These are phyloP conservation scores for Penicillium turbatum DNA, from an alignment of 495 filamentous ascomycete species.

Conservation along the genomic window DNA sequence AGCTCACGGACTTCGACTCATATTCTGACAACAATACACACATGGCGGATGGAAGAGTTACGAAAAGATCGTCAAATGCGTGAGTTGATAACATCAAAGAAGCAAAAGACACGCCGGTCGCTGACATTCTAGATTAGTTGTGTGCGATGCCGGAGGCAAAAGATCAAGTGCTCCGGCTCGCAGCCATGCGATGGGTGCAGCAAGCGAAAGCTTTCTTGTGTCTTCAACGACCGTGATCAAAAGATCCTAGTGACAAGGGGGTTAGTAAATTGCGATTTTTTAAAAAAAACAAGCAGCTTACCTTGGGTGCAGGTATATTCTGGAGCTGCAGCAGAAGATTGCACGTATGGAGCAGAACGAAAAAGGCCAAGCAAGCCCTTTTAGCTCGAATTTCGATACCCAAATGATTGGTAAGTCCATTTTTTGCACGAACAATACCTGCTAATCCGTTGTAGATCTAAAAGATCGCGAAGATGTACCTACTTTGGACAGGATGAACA, in stretches of 20 bases:
- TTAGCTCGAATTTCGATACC: conserved; percentile 12
- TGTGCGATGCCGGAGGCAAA: conserved; percentile 42
- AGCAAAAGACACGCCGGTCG: no score
- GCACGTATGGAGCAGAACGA: conserved; percentile 24
- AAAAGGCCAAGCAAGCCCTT: conserved; percentile 10
- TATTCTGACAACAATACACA: neutral
- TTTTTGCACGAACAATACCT: neutral
- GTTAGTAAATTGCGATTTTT: conserved; percentile 13
- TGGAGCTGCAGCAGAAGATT: conserved; percentile 35
- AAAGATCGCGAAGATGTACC: conserved; percentile 16
- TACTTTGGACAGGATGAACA: conserved; percentile 6
- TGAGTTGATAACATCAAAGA: conserved; percentile 11
- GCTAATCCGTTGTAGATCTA: conserved; percentile 14
- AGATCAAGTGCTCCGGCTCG: conserved; percentile 43
- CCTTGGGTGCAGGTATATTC: conserved; percentile 29
- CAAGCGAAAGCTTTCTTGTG: conserved; percentile 39
- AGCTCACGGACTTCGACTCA: no score
- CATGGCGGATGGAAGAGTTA: conserved; percentile 25
- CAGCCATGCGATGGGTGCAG: conserved; percentile 41
- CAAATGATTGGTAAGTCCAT: neutral
- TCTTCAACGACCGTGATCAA: conserved; percentile 40
- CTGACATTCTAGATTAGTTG: conserved; percentile 24
- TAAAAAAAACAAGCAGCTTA: neutral
- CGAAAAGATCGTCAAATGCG: conserved; percentile 40
- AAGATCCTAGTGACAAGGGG: conserved; percentile 42